Base-by-base conservation (phyloP, 371 early-diverging fungal genomes). In the Parasitella parasitica region DNA sequence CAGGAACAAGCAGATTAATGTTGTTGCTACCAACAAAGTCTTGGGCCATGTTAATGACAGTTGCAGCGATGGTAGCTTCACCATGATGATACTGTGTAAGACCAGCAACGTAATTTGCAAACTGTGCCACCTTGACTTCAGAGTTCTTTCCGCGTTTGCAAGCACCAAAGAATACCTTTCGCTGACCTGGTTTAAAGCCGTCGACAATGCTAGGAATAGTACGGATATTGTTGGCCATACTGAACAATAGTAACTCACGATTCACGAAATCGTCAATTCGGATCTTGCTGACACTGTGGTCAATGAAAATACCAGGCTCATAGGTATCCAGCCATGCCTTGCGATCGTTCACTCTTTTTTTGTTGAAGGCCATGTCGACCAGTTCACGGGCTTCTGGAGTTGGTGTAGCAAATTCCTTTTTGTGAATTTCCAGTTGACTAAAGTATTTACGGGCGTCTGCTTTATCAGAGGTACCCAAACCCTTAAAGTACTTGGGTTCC, bases 1-100 rank as follows among this genome's bases (percentile, higher is more conserved):
- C 74, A 11, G 99, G 99, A 43, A 89, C 81, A 8, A 99, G 75
- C 59, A 99, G 66, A 53, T 94, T 92, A 69, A 99, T 84, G 75
- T 99, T 99, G 80, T 99, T 99, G 74, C 92, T 93, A 28, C 99
- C 99, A 13, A 99, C 95, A 82, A 91, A 99, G 72, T 97, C 91
- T 71, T 99, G 99, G 0, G 99, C 99, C 87, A 99, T 83, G 55
- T 89, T 91, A 51, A 99, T 89, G 53, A 99, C 97, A 0, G 99
- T 98, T n/a, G 90, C 66, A 6, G 82, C 72, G 69, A 99, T 80
- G 76, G 92, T 91, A 56, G 75, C 78, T 74, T 99, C 99, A 63
- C 99, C 99, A 72, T 99, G 99, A 79, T 99, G 99, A 74, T 99
- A 99, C 9, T 96, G 91, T 7, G 97, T 84, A 62, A 95, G 87